Evolutionary conservation across 371 early-diverging fungal species (phyloP), one percentile per base, ranked within the genome.

Genomic region (Saksenaea vasiformis): DNA sequence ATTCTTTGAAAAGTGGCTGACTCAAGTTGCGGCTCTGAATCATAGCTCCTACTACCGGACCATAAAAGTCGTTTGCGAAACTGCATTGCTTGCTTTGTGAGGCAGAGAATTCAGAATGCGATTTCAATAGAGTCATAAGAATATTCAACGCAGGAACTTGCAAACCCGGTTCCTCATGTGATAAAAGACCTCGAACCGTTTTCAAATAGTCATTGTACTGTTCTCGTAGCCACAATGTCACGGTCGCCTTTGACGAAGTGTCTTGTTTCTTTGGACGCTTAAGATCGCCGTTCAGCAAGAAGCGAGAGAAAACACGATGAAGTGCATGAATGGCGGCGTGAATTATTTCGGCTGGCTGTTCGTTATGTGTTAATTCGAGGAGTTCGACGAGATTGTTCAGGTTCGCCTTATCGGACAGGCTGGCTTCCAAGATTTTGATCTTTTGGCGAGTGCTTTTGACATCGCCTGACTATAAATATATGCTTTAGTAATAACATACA

Each of bases 121-220:
- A 73, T 56, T 86, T 85, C 28, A 93, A 64, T 35, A 91, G 65
- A 51, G 80, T 79, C 65, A 93, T 59, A 41, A 89, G 65, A 35
- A 89, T 84, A 64, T 89, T 87, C 14, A 92, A 64, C 15, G 93
- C 87, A 4, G 88, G 85, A 14, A 93, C 76, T 73, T 94, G 94
- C 61, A 93, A 79, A 36, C 91, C 87, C 9, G 90, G 86, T 58
- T 95, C 93, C 0, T 79, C 75, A 60, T 85, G 80, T 0, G 70
- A 54, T 3, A 94, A 72, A 22, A 87, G 69, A 1, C 61, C 43
- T 31, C 77, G 74, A 14, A 93, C 72, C 27, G 70, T 71, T 24
- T 76, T 77, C 5, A 84, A 38, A 65, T 82, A 96, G 27, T 79
- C 71, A 26, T 72, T 63, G 69, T 92, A 92, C 57, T 92, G 87